Percentiles rank a stretch among this genome's conserved stretches.
These are phyloP conservation scores for Verticillium isaacii DNA, from an alignment of 2,329 filamentous ascomycete genomes.

Conservation along the genomic window DNA sequence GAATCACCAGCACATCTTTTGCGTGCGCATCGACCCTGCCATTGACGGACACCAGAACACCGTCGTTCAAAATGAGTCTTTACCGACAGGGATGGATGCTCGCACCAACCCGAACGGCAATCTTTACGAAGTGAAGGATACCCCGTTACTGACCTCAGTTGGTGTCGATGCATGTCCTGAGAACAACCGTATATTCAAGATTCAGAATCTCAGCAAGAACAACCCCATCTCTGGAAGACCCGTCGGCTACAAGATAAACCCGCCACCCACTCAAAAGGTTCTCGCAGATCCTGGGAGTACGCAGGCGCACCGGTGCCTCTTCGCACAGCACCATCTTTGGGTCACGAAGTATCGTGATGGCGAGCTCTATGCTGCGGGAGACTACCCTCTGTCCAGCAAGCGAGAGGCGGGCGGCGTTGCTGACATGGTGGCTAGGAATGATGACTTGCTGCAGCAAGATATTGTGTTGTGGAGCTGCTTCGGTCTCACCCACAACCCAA, in stretches of 20 bases:
- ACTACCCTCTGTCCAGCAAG: conserved; percentile 28
- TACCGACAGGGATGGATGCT: conserved; percentile 20
- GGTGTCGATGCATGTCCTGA: conserved; percentile 11
- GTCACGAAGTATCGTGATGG: conserved; percentile 20
- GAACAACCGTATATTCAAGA: conserved; percentile 31
- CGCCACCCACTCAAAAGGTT: conserved; percentile 1
- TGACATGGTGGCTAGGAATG: conserved; percentile 28
- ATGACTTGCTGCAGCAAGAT: conserved; percentile 42
- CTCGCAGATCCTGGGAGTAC: background rate
- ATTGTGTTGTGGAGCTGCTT: conserved; percentile 42
- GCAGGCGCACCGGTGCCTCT: conserved; percentile 1
- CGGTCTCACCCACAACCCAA: conserved; percentile 51
- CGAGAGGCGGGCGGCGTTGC: conserved; percentile 13
- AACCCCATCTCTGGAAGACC: conserved; percentile 25
- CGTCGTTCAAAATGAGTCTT: conserved; percentile 17
- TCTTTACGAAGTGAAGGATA: conserved; percentile 34
- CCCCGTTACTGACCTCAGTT: conserved; percentile 34
- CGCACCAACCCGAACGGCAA: conserved; percentile 44
- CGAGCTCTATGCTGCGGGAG: conserved; percentile 22
- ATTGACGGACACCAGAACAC: conserved; percentile 48
- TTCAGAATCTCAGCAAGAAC: conserved; percentile 23
- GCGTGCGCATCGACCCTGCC: conserved; percentile 45
- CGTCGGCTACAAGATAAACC: conserved; percentile 20
- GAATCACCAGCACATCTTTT: conserved; percentile 55
- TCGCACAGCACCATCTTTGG: conserved; percentile 16